Evolutionary conservation across 805 yeast genomes (phyloP).

Genomic region (Kodamaea leandrae): DNA sequence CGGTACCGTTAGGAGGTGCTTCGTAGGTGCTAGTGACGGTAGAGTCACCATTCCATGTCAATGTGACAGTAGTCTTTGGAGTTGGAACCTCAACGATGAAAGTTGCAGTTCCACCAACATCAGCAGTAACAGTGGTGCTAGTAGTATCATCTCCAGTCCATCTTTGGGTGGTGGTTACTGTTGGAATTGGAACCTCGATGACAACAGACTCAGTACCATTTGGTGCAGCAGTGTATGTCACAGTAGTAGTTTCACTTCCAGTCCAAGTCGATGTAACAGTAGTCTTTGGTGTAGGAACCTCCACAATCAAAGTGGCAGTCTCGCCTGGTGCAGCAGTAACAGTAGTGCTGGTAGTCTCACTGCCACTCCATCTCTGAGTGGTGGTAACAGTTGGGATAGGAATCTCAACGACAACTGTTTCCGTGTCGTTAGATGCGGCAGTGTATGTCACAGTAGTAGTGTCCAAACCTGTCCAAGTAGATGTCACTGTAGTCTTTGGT

Average conservation of each 20-base stretch:
- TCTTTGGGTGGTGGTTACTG: constrained; percentile 7
- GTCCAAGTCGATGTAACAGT: constrained; percentile 5
- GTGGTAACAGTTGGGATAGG: constrained; percentile 8
- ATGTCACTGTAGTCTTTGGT: constrained; percentile 9
- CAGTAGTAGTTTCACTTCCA: constrained; percentile 1
- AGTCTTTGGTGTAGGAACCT: constrained; percentile 9
- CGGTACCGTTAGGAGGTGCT: constrained; percentile 5
- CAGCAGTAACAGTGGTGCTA: constrained; percentile 7
- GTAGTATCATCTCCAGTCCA: constrained; percentile 10
- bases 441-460: constrained; percentile 8
- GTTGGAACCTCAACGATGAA: constrained; percentile 11
- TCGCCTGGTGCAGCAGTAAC: constrained; percentile 6
- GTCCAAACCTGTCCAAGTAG: constrained; percentile 16
- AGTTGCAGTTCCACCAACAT: constrained; percentile 8
- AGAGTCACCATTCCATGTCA: constrained; percentile 11
- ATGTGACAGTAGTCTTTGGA: constrained; percentile 4
- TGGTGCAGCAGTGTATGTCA: constrained; percentile 3
- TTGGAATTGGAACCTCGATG: constrained; percentile 12
- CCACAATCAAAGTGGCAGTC: constrained; percentile 13
- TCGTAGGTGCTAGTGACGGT: constrained; percentile 5
- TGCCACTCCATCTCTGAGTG: constrained; percentile 6
- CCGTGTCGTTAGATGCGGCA: constrained; percentile 7
- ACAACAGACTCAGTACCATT: constrained; percentile 13
- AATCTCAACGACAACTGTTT: constrained; percentile 12
- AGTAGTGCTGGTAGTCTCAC: constrained; percentile 6